phyloP scores from a whole-genome alignment of 352 stramenopile species.

The Blastocystis sp. region DNA sequence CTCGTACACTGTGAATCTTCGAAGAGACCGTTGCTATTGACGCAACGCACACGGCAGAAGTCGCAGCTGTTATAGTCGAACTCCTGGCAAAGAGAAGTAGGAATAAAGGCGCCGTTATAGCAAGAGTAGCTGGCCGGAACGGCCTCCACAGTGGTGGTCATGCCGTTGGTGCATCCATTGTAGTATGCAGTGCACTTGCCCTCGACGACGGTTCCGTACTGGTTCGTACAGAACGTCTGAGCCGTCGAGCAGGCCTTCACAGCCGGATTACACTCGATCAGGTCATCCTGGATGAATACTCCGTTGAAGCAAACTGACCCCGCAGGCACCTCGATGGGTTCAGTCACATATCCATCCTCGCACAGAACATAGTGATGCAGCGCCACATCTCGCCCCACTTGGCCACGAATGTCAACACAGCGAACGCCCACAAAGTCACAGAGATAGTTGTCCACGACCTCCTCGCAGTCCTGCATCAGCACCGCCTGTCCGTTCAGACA shows the following conservation, averaged over 20 bases:
- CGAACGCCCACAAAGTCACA: conserved; percentile 2
- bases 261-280: background rate
- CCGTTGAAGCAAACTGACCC: conserved; percentile 29
- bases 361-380: conserved; percentile 13
- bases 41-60: conserved; percentile 33
- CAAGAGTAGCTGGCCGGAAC: background rate
- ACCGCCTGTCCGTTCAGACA: conserved; percentile 37
- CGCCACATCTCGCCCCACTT: background rate
- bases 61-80: background rate
- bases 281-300: background rate
- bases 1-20: background rate
- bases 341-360: background rate
- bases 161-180: background rate
- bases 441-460: background rate
- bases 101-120: conserved; percentile 40
- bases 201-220: conserved; percentile 1
- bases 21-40: background rate
- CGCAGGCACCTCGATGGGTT: conserved; percentile 10
- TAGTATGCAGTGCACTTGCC: conserved; percentile 34
- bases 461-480: background rate
- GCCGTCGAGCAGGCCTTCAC: background rate
- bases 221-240: background rate
- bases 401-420: background rate
- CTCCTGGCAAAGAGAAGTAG: background rate
- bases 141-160: background rate